Percentiles rank a stretch among this genome's conserved stretches.
These are phyloP conservation scores for Rhizophagus clarus DNA, from an alignment of 192 early-diverging fungal genomes.

Conservation along the genomic window DNA sequence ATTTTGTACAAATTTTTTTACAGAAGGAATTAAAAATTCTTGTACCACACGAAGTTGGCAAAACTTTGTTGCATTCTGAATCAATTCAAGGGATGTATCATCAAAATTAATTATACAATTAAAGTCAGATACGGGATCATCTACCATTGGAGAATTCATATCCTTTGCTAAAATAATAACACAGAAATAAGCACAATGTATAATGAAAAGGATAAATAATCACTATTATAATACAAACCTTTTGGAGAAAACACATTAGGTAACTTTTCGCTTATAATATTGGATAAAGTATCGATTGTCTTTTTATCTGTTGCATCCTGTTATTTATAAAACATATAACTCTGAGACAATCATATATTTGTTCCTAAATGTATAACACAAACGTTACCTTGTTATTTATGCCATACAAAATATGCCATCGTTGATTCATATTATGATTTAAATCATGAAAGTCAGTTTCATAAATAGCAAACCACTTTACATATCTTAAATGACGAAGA, in stretches of 20 bases:
- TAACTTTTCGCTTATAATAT: slow-evolving; percentile 41
- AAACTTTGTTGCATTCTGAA: slow-evolving; percentile 51
- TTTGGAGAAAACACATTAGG: slow-evolving; percentile 41
- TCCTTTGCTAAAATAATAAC: slow-evolving; percentile 36
- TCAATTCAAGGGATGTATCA: slow-evolving; percentile 37
- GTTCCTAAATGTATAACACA: background rate
- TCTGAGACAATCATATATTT: background rate
- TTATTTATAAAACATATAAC: background rate
- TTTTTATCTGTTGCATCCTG: slow-evolving; percentile 36
- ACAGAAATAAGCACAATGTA: background rate
- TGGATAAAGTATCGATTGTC: slow-evolving; percentile 36
- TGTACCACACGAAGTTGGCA: slow-evolving; percentile 46
- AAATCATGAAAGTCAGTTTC: slow-evolving; percentile 41
- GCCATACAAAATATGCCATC: slow-evolving; percentile 48
- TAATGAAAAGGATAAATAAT: background rate
- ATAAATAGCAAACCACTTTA: slow-evolving; percentile 50
- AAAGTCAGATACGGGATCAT: slow-evolving; percentile 38
- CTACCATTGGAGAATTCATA: slow-evolving; percentile 44
- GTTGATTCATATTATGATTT: slow-evolving; percentile 55
- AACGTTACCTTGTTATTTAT: slow-evolving; percentile 36
- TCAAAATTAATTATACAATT: slow-evolving; percentile 39
- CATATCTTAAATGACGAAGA: slow-evolving; percentile 46
- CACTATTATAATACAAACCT: slow-evolving; percentile 30
- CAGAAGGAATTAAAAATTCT: slow-evolving; percentile 49
- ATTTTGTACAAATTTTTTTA: slow-evolving; percentile 52